Evolutionary conservation across 805 yeast genomes (phyloP), one percentile per base, ranked within the genome.

Genomic region (Metschnikowia continentalis): DNA sequence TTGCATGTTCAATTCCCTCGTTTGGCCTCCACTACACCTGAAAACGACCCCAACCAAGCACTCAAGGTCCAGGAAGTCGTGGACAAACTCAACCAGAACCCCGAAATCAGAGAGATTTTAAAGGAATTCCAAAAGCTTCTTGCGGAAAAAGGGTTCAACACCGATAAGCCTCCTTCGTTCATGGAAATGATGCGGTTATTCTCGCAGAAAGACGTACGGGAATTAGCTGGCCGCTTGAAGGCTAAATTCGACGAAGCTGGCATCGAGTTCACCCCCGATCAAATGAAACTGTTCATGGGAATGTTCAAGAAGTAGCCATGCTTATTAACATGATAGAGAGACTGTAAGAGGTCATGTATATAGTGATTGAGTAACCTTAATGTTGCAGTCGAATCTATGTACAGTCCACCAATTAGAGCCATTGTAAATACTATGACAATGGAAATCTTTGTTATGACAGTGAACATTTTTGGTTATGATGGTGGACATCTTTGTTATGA

Each of bases 121-220:
- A 55, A 61, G 10, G 65, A 69, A 30, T 69, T 73, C 48, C 73
- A 70, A 53, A 49, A 45, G 10, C 54, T 67, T 22, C 62, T 73
- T 44, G 56, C 57, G 20, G 54, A 54, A 4, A 72, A 72, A 51
- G 77, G 77, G 26, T 61, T 66, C 47, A 51, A 61, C 35, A 60
- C 68, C 2, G 66, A 58, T n/a, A 53, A 64, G 47, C 68, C 67
- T 6, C 75, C 75, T 2, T 64, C 68, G 19, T 57, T 71, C 61
- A 55, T 67, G 53, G 63, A 70, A 48, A 58, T 74, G 65, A 67
- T 72, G 64, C 65, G 63, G 51, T 60, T 74, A 36, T 60, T 72
- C 47, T 58, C 72, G 37, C 73, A 72, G 47, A 62, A 62, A 50
- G 75, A 71, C 11, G 68, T 72, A 6, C 66, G 70, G 46, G 62